Base-by-base conservation (phyloP, 2,329 filamentous ascomycete genomes). In the Botrytis fabae region DNA sequence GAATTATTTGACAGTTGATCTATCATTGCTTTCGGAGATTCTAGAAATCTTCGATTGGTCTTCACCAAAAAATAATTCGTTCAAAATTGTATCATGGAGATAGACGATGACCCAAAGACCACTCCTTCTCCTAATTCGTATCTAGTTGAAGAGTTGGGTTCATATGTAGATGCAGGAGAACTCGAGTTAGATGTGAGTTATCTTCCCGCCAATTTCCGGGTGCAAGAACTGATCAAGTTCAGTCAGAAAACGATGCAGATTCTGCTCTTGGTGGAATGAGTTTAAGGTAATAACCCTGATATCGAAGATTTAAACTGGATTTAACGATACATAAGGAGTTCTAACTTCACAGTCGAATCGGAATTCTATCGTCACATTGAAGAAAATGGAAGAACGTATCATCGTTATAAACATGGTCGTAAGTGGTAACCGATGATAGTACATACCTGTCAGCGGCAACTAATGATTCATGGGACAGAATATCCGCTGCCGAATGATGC, bases 351-450 rank as follows among this genome's bases (percentile, higher is more conserved):
- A 35, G 54, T 70, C 44, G 54, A 70, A 44, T 70, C 68, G 44
- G 68, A 70, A 8, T 62, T 62, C 18, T 70, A 70, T 38, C 40
- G 44, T 38, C 68, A 70, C 46, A 48, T 71, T 9, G 70, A 72
- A 40, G 70, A 72, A 25, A 72, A 72, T 60, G 70, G 70, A 38
- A 42, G 70, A 42, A 72, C 70, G 14, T 72, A 72, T 60, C 70
- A 72, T 61, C 62, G 63, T 22, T 72, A 68, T 32, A 68, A 69
- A n/a, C 38, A 69, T 54, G 63, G 70, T 40, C 46, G 70, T 71
- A 35, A 59, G 70, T 66, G 32, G n/a, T 42, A 14, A 22, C 22
- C 12, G 25, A 22, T 22, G 4, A 51, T 38, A 12, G 22, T 48
- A 35, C n/a, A 66, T 66, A 38, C 32, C 14, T 35, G 18, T n/a